Base-by-base conservation (phyloP, 257 asterid genomes). In the Solanum pennellii region DNA sequence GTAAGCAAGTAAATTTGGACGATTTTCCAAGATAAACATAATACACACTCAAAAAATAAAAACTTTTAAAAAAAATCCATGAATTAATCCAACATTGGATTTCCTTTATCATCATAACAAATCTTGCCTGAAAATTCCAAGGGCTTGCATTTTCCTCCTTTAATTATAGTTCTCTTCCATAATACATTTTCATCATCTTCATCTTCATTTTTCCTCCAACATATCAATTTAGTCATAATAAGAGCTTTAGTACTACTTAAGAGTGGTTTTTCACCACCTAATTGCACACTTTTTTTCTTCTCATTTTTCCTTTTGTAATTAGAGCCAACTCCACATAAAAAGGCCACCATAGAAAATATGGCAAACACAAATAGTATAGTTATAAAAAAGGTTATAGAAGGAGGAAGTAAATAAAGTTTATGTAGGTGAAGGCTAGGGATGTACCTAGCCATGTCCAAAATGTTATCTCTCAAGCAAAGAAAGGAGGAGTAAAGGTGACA, bases 151-250 rank as follows among this genome's bases (percentile, higher is more conserved):
- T 90, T 92, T 29, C 90, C 95, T 9, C 97, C 97, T 80, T 82
- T 93, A 66, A 94, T 91, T 42, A 94, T 92, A 65, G 94, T 89
- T 92, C 92, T 94, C 92, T 89, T 94, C 95, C 97, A 94, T 35
- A 93, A 82, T 82, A 21, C 93, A 33, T 86, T 91, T 83, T 86
- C 91, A 37, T 83, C 89, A 27, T 42, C 88, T 12, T 75, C 89
- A 16, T 76, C 88, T 82, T 76, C 83, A 82, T 90, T 91, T 88
- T 93, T 93, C 73, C 90, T 92, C 97, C 97, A 93, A 1, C 94
- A 91, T n/a, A 92, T 59, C 93, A 94, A 90, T 73, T 89, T 92
- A 7, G 88, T 86, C 94, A 91, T 85, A 86, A 89, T 12, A 47
- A 88, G 90, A 37, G 92, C 93, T 74, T 93, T 93, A 37, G 90